Base-by-base conservation (phyloP, 2,329 filamentous ascomycete species). In the Pseudopyricularia cyperi region DNA sequence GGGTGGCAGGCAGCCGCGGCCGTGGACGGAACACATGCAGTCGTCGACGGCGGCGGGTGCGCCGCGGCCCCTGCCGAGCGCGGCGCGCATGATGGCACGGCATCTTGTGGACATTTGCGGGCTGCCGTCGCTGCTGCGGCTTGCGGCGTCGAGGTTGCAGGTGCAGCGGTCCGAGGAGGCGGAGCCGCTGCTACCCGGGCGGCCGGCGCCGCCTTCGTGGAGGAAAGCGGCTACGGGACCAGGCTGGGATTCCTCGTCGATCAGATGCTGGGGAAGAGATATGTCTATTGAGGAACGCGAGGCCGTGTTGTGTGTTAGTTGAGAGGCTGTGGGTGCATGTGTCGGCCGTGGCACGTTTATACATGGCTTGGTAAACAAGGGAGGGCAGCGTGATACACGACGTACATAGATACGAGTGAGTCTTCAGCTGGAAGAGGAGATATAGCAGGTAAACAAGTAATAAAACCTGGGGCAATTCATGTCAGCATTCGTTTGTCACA, bases 221-320 rank as follows among this genome's bases (percentile, higher is more conserved):
- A 95, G 77, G 68, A 91, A 87, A 32, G 86, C 85, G 17, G 86
- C 85, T 12, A 90, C 77, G 1, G 93, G 83, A 57, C 90, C 90
- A 22, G 90, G 90, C 46, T 88, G 85, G 0, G 88, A 83, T 64
- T 95, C 90, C 60, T 93, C 89, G 59, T 96, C 90, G 56, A 96
- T 93, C 55, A 94, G 85, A 59, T 90, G 84, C 68, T 95, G 89
- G 9, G 90, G 90, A 5, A 87, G 95, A 58, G 89, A 93, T 66
- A 89, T 86, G 60, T 95, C 37, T 42, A n/a, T 9, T 12, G 5
- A 6, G n/a, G 6, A 2, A 42, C 8, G 7, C 14, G 19, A 12
- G 11, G 11, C 9, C 17, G 19, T n/a, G 19, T 42, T 19, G 37
- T 42, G 5, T 4, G 1, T 4, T 19, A 12, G 3, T 12, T 24